These are phyloP conservation scores for Maudiozyma serrabonitensis DNA, from an alignment of 805 yeast species.

Conservation along the genomic window DNA sequence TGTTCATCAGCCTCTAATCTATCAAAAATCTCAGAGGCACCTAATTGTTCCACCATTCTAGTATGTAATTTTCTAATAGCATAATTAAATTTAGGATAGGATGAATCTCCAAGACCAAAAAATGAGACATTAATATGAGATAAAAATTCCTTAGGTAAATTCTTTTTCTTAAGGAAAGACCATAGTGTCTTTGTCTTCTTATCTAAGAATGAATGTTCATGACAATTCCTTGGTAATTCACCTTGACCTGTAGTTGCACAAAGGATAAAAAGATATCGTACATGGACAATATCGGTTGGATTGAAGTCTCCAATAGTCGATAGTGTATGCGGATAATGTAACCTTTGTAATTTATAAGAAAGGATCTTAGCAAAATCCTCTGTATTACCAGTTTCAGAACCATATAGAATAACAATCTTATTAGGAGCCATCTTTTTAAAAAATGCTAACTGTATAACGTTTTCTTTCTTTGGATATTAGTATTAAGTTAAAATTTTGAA, in stretches of 20 bases:
- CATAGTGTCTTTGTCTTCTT: slow-evolving; percentile 38
- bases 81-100: slow-evolving; percentile 80
- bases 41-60: slow-evolving; percentile 62
- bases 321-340: slow-evolving; percentile 40
- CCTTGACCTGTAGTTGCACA: slow-evolving; percentile 97
- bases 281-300: slow-evolving; percentile 42
- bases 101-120: slow-evolving; percentile 90
- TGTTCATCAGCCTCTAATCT: slow-evolving; percentile 88
- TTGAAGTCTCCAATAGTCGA: slow-evolving; percentile 53
- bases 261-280: slow-evolving; percentile 34
- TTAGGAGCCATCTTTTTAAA: slow-evolving; percentile 8
- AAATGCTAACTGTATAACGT: not conserved
- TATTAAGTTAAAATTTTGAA: no score
- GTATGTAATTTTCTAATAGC: slow-evolving; percentile 80
- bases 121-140: slow-evolving; percentile 55
- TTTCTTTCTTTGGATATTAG: no score
- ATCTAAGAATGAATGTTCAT: slow-evolving; percentile 26
- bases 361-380: slow-evolving; percentile 72
- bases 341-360: slow-evolving; percentile 44
- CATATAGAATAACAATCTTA: slow-evolving; percentile 59
- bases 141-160: slow-evolving; percentile 52
- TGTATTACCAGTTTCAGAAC: slow-evolving; percentile 89
- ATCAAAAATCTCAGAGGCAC: slow-evolving; percentile 60
- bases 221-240: slow-evolving; percentile 71
- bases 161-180: slow-evolving; percentile 59